Base-by-base conservation (phyloP, 306 rosid genomes). In the Quercus berberidifolia region DNA sequence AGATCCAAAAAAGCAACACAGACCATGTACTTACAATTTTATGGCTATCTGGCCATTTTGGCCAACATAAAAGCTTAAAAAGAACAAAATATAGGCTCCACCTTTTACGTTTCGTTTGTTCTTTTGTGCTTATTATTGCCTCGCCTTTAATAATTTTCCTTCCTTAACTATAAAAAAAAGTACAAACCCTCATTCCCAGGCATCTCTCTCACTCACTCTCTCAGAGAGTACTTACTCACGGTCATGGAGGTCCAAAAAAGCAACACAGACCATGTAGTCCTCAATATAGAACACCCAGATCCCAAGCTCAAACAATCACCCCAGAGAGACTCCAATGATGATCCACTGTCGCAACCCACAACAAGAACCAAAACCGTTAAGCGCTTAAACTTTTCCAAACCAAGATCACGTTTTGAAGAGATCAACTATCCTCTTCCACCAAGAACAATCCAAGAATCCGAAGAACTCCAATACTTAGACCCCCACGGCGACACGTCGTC, bases 341-440 rank as follows among this genome's bases (percentile, higher is more conserved):
- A 43, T 41, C 15, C 83, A 64, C 55, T 8, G 55, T 38, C 64
- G 54, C 76, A 69, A 64, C 11, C 64, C 20, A 73, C 38, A 28
- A 3, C 83, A 58, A 83, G 72, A 65, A 55, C 81, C 76, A 82
- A 79, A 56, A 76, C 80, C 14, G 77, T 87, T 15, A 79, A 68
- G 55, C 81, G 90, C 55, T 83, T 87, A 43, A 79, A 55, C 71
- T 79, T 81, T 57, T 87, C 88, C 21, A 87, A 82, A 71, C 88
- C 90, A 14, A 83, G 62, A 51, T 87, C 90, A 3, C 88, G 90
- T 2, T 87, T 87, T 51, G 86, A 87, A 43, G 90, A 84, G 80
- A 54, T 59, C 7, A 76, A 25, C 60, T 56, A 76, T 20, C 84
- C 82, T 19, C 51, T 62, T 19, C 69, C 73, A 4, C 74, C 84